phyloP scores from a whole-genome alignment of 2,329 filamentous ascomycete genomes.

The Diplodia scrobiculata region DNA sequence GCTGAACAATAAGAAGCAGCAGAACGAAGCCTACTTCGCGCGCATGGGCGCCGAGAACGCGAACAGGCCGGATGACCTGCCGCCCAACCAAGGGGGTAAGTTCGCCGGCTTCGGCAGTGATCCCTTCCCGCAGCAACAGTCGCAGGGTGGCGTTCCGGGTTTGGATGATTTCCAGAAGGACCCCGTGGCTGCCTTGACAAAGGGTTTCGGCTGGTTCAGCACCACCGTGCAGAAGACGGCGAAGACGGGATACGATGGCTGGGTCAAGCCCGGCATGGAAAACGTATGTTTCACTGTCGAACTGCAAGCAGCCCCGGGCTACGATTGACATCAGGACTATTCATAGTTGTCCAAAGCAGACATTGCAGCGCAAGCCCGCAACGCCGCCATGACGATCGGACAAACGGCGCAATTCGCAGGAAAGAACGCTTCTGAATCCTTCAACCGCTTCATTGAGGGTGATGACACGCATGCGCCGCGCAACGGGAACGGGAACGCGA shows the following conservation, averaged over 20 bases:
- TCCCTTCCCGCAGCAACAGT: conserved; percentile 56
- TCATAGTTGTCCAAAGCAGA: conserved; percentile 70
- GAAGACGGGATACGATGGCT: conserved; percentile 86
- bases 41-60: conserved; percentile 82
- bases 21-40: conserved; percentile 89
- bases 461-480: conserved; percentile 43
- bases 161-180: conserved; percentile 91
- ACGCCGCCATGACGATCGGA: conserved; percentile 56
- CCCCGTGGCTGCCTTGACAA: conserved; percentile 81
- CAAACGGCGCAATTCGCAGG: conserved; percentile 67
- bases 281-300: conserved; percentile 61
- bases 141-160: conserved; percentile 59
- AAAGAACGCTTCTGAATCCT: conserved; percentile 73
- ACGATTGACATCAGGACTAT: neutral
- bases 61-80: conserved; percentile 68
- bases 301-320: too few relatives aligned
- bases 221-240: conserved; percentile 86
- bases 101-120: conserved; percentile 88
- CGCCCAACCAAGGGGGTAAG: conserved; percentile 89
- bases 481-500: conserved; percentile 29
- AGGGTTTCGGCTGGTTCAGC: conserved; percentile 93
- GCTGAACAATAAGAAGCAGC: conserved; percentile 56
- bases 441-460: conserved; percentile 87
- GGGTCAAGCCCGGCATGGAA: conserved; percentile 88
- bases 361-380: conserved; percentile 61